Conservation (phyloP, 2,329 filamentous ascomycete species). For the Venturia aucupariae region DNA sequence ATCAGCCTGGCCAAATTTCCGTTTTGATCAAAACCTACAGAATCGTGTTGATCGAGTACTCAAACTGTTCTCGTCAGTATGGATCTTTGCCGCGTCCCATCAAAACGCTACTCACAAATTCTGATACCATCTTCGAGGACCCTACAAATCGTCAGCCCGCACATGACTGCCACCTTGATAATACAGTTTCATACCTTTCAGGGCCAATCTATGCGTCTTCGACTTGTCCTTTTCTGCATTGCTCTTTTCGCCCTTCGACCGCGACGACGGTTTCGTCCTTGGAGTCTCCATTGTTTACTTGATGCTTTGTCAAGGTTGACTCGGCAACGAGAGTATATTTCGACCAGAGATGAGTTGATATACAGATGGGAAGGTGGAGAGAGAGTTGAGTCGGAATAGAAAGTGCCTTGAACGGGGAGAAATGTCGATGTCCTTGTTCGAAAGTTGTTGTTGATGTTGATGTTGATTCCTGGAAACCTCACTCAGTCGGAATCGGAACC, state of each 20-base stretch:
- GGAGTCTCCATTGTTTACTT: constrained; percentile 16
- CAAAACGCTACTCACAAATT: constrained; percentile 62
- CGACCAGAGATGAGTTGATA: background rate
- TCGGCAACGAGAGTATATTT: constrained; percentile 9
- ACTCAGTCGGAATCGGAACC: too few relatives aligned
- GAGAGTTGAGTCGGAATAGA: background rate
- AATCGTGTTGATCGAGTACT: constrained; percentile 97
- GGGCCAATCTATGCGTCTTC: constrained; percentile 88
- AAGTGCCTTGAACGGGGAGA: background rate
- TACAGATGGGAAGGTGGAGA: background rate
- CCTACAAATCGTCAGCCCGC: constrained; percentile 31
- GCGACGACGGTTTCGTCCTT: constrained; percentile 12
- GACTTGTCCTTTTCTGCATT: constrained; percentile 52
- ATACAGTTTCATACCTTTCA: constrained; percentile 54
- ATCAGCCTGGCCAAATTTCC: constrained; percentile 10
- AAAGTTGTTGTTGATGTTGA: background rate
- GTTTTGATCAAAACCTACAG: constrained; percentile 46
- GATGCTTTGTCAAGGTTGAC: constrained; percentile 4
- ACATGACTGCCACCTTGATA: background rate
- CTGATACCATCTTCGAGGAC: constrained; percentile 78
- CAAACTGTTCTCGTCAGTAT: constrained; percentile 51
- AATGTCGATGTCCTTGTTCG: background rate
- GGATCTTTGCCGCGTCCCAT: constrained; percentile 1
- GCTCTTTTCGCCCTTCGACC: constrained; percentile 19
- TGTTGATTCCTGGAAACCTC: too few relatives aligned